Conservation (phyloP, 495 filamentous ascomycete genomes). For the Choiromyces venosus region DNA sequence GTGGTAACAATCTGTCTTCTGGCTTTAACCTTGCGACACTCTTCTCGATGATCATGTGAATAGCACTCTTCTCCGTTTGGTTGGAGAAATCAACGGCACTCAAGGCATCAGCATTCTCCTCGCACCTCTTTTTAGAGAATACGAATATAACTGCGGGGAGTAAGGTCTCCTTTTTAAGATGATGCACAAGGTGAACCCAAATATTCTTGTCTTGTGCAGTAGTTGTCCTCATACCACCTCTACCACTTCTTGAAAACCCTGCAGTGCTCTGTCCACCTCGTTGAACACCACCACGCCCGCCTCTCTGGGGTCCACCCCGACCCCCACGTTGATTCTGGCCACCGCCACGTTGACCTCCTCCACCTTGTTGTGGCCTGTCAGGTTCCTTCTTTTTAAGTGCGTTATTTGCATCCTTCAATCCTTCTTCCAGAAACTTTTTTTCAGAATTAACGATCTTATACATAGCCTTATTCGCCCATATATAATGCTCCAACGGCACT, state of each 20-base stretch:
- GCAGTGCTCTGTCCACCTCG: slow-evolving; percentile 42
- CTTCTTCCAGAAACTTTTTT: slow-evolving; percentile 69
- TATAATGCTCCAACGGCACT: slow-evolving; percentile 88
- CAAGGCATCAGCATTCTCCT: slow-evolving; percentile 91
- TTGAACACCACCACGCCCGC: slow-evolving; percentile 48
- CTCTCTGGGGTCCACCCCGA: slow-evolving; percentile 46
- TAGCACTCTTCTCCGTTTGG: slow-evolving; percentile 85
- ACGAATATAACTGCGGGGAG: slow-evolving; percentile 95
- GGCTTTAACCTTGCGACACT: slow-evolving; percentile 87
- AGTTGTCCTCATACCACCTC: slow-evolving; percentile 71
- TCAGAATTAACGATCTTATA: slow-evolving; percentile 89
- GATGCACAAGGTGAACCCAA: slow-evolving; percentile 94
- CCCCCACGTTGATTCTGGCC: slow-evolving; percentile 49
- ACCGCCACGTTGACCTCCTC: slow-evolving; percentile 52
- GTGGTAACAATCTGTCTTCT: slow-evolving; percentile 80
- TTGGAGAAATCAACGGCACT: slow-evolving; percentile 92
- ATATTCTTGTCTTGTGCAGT: slow-evolving; percentile 89
- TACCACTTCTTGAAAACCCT: slow-evolving; percentile 56
- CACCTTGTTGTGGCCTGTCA: slow-evolving; percentile 48
- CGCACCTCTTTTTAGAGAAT: slow-evolving; percentile 94
- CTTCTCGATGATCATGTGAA: slow-evolving; percentile 96
- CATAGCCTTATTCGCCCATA: slow-evolving; percentile 90
- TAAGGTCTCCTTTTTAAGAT: slow-evolving; percentile 76
- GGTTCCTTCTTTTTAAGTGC: slow-evolving; percentile 74
- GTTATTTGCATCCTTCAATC: slow-evolving; percentile 91